Evolutionary conservation across 495 filamentous ascomycete genomes (phyloP).

Genomic region (Annulohypoxylon stygium): DNA sequence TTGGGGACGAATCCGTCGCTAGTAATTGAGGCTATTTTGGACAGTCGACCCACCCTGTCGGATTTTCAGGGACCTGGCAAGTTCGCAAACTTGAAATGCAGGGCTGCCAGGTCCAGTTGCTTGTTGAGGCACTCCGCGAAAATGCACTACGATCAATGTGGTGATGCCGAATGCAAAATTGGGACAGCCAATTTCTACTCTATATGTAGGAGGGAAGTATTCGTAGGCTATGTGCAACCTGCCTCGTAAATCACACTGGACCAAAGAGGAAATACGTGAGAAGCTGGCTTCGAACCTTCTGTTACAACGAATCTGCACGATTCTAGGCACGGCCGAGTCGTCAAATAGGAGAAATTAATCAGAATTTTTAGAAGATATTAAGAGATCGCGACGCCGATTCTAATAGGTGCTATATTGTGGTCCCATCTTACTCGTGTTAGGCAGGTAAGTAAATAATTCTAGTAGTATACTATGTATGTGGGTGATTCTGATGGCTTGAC

Average conservation of each 20-base stretch:
- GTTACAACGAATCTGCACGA: slow-evolving; percentile 39
- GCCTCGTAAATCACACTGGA: slow-evolving; percentile 31
- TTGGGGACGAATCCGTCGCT: slow-evolving; percentile 28
- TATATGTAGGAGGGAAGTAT: neutral
- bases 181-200: slow-evolving; percentile 6
- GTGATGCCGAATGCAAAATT: slow-evolving; percentile 35
- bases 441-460: slow-evolving; percentile 14
- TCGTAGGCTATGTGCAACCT: slow-evolving; percentile 37
- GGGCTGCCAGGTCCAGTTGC: slow-evolving; percentile 26
- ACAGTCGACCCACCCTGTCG: slow-evolving; percentile 40
- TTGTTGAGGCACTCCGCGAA: slow-evolving; percentile 37
- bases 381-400: slow-evolving; percentile 18
- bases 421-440: slow-evolving; percentile 31
- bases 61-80: slow-evolving; percentile 44
- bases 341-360: slow-evolving; percentile 38
- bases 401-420: slow-evolving; percentile 38
- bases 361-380: slow-evolving; percentile 25
- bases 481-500: slow-evolving; percentile 22
- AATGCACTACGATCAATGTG: slow-evolving; percentile 38
- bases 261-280: slow-evolving; percentile 43
- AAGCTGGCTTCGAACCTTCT: slow-evolving; percentile 44
- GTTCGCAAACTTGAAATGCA: slow-evolving; percentile 36
- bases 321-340: slow-evolving; percentile 33
- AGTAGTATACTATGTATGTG: slow-evolving; percentile 7
- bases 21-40: slow-evolving; percentile 47